Conservation (phyloP, 2,329 filamentous ascomycete genomes). For the Colletotrichum sansevieriae region DNA sequence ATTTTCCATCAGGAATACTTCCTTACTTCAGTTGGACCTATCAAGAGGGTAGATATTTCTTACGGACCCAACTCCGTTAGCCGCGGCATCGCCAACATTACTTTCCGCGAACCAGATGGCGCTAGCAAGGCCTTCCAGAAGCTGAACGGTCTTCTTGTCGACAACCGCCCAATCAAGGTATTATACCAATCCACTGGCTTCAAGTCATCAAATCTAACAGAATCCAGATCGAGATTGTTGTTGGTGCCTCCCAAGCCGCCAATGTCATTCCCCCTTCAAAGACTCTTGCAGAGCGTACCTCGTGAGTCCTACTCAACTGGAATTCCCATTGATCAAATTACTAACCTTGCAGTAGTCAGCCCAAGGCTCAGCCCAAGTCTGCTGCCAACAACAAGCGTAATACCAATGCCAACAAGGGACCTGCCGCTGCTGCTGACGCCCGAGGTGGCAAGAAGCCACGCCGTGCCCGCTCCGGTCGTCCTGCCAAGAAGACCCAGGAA, state of each 20-base stretch:
- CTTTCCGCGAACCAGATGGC: constrained; percentile 84
- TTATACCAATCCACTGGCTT: constrained; percentile 42
- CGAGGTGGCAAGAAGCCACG: constrained; percentile 67
- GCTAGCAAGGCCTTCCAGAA: constrained; percentile 87
- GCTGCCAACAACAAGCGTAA: constrained; percentile 80
- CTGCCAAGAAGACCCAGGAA: constrained; percentile 89
- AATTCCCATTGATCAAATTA: neutral
- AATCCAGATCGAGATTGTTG: constrained; percentile 86
- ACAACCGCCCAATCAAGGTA: constrained; percentile 92
- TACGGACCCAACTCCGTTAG: constrained; percentile 94
- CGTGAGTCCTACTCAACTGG: constrained; percentile 60
- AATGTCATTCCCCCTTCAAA: constrained; percentile 75
- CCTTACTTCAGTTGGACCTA: constrained; percentile 84
- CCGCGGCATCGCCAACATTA: constrained; percentile 91
- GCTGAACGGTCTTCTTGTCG: constrained; percentile 90
- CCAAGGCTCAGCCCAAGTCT: constrained; percentile 84
- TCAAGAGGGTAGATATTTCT: constrained; percentile 91
- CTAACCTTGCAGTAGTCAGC: constrained; percentile 58
- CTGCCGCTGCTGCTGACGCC: constrained; percentile 56
- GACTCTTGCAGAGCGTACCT: constrained; percentile 86
- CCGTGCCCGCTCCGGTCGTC: constrained; percentile 70
- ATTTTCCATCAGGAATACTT: constrained; percentile 92
- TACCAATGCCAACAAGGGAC: constrained; percentile 56
- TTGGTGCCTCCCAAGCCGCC: constrained; percentile 80
- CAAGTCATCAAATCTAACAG: constrained; percentile 43